Base-by-base conservation (phyloP, 176 grass and related monocot species). In the Lolium rigidum region DNA sequence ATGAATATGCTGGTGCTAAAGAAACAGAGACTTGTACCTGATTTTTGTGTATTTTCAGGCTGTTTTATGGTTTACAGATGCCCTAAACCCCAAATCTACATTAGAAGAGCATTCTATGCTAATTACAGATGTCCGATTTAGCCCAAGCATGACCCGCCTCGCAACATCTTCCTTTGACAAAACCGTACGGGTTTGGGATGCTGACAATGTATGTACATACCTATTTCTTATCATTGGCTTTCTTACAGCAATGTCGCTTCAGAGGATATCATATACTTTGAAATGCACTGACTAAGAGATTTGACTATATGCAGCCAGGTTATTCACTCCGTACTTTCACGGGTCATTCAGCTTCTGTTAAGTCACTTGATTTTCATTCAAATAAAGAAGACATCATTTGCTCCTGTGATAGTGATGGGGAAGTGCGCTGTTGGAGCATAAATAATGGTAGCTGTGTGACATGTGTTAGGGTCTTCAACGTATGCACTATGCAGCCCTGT, bases 361-460 rank as follows among this genome's bases (percentile, higher is more conserved):
- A 88, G 96, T 98, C 96, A 65, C 86, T 98, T 55, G 96, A 98
- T 82, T 98, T 98, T 65, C 96, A 98, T 85, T 92, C 96, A 4
- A 98, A 95, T 75, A 98, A 98, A 89, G 96, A 98, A 68, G 96
- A 98, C 87, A 89, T 95, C 31, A 92, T 98, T 78, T 98, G 96
- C 70, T 98, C 96, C 48, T 95, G 96, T 73, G 96, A 98, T 84
- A 78, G 52, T 75, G 93, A 98, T 80, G 93, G 93, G 52, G 93
- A 98, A 86, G 88, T 98, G 44, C 96, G 96, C 26, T 88, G 91
- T 74, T 98, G 96, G 96, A 98, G 93, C 86, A 98, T 98, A 67
- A 98, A 91, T 37, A 98, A 98, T 82, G 96, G 96, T 80, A 98
- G 93, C 66, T 98, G 93, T 72, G 50, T 90, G 67, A 87, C 67